These are phyloP conservation scores for Calendula officinalis DNA, from an alignment of 129 eudicot genomes.

Conservation along the genomic window DNA sequence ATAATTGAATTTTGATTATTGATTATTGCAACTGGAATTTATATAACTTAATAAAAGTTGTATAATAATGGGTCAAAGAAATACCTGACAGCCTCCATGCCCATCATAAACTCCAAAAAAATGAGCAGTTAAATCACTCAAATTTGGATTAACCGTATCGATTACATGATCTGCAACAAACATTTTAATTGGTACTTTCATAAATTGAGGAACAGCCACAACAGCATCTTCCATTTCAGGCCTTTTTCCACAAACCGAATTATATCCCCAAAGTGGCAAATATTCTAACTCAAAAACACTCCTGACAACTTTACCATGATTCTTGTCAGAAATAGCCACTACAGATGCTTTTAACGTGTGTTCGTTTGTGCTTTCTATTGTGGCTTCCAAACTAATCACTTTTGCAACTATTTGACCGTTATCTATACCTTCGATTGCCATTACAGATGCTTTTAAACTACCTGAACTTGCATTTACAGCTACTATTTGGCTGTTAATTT, in stretches of 20 bases:
- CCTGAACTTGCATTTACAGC: slow-evolving; percentile 38
- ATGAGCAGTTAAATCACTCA: slow-evolving; percentile 46
- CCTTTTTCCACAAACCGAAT: slow-evolving; percentile 60
- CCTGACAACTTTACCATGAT: slow-evolving; percentile 35
- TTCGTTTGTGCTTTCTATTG: slow-evolving; percentile 27
- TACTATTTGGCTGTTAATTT: slow-evolving; percentile 33
- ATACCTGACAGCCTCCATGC: slow-evolving; percentile 75
- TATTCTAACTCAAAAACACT: slow-evolving; percentile 49
- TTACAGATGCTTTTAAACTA: slow-evolving; percentile 44
- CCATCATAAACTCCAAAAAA: slow-evolving; percentile 74
- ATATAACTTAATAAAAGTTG: too few relatives aligned
- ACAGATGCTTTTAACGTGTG: slow-evolving; percentile 43
- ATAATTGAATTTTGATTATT: too few relatives aligned
- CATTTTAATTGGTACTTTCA: slow-evolving; percentile 58
- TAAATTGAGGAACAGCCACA: slow-evolving; percentile 48
- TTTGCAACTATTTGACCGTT: slow-evolving; percentile 54
- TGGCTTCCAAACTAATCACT: slow-evolving; percentile 41
- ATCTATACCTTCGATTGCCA: slow-evolving; percentile 50
- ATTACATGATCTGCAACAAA: slow-evolving; percentile 38
- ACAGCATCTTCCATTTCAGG: slow-evolving; percentile 85
- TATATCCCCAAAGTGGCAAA: slow-evolving; percentile 68
- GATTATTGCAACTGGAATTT: too few relatives aligned
- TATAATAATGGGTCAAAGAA: not conserved
- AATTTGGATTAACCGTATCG: slow-evolving; percentile 44
- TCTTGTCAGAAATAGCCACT: slow-evolving; percentile 42